Evolutionary conservation across 1,284 basidiomycete species (phyloP), one percentile per base, ranked within the genome.

Genomic region (Limonomyces culmigenus): DNA sequence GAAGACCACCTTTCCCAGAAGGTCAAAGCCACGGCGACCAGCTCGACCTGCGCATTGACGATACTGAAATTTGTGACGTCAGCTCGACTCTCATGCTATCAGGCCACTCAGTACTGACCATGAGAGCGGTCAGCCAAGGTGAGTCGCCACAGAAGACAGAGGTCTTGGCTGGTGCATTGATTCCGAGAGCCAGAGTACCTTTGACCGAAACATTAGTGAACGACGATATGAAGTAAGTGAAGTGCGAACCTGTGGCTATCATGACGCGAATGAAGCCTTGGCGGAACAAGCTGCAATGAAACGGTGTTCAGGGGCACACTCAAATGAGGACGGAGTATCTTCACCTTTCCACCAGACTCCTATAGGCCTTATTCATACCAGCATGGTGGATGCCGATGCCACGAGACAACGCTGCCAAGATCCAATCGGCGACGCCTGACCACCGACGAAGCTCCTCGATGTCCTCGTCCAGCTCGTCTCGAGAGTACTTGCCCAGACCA

Each of bases 1-100:
- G 51, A 81, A 81, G 3, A 80, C 58, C 29, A 80, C 75, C 38
- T 74, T 74, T 5, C 77, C 76, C 0, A 74, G 58, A 12, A 74
- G 59, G 44, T 80, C 77, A 41, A 62, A 79, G 3, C 77, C 76
- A 48, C 76, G 63, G 34, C 76, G 66, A 41, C 75, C 75, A 21
- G 76, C 75, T 46, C 71, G 59, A 36, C 74, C 77, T 30, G 74
- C 65, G 41, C 74, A 77, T 60, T 81, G 76, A 13, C 75, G 69
- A 46, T 72, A 80, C 71, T 75, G 35, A n/a, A n/a, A n/a, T n/a
- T n/a, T n/a, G n/a, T n/a, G n/a, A n/a, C n/a, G n/a, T n/a, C 14
- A 38, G 19, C 3, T 13, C 17, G 3, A 12, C 39, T 32, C 37
- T 42, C 23, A 33, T 34, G 8, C 25, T 36, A 39, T 30, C n/a